Evolutionary conservation across 257 asterid species (phyloP), one percentile per base, ranked within the genome.

Genomic region (Fraxinus cuspidata): DNA sequence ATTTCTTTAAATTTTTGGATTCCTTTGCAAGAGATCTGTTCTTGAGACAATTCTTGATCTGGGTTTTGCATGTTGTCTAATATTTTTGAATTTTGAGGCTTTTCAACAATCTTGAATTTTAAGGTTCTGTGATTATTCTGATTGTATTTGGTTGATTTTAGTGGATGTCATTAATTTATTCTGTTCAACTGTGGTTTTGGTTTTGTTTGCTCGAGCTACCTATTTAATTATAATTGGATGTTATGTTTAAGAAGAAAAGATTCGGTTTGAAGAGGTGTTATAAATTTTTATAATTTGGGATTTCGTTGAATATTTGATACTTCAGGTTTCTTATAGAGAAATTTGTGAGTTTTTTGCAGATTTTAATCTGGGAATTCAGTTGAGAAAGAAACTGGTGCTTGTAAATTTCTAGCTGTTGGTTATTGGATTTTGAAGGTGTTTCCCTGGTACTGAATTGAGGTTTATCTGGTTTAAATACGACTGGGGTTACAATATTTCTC

Each of bases 21-120:
- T 25, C 42, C 53, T 83, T 64, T 42, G 80, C 31, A 66, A 27
- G 73, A 84, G 90, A 89, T 86, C 88, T 78, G 84, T 63, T 71
- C 35, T 70, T 34, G 68, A 63, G 74, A 32, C 51, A 31, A 38
- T 81, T 86, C 64, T 75, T 84, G 89, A 87, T 87, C 84, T 84
- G 87, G 86, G 87, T 80, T 79, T 81, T 71, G 68, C 47, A 15
- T 70, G 58, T 80, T 70, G 80, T 74, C 81, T 73, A 68, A 11
- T 53, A 27, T 34, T 72, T 11, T 21, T 53, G 47, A 28, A 32
- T 23, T 77, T 56, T 18, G 40, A 16, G 71, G 71, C n/a, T 78
- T 75, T 40, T 37, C 75, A 13, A 70, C 77, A 32, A 65, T 69
- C 64, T 34, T 37, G 27, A 34, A 35, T 51, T 74, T 65, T 47